Evolutionary conservation across 108 stramenopile genomes (phyloP).

Genomic region (Seminavis robusta): DNA sequence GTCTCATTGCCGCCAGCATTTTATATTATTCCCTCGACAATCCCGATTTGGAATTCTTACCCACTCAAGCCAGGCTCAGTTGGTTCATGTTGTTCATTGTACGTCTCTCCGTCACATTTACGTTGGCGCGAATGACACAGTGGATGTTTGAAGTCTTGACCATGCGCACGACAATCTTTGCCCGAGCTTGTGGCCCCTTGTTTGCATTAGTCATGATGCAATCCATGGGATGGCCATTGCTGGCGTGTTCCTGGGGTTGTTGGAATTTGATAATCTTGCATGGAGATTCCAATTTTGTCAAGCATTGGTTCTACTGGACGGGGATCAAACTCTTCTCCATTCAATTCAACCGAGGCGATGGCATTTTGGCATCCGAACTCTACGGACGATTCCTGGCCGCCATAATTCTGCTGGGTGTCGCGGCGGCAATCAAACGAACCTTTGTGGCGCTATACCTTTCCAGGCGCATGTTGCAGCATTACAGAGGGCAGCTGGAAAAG

Average conservation of each 20-base stretch:
- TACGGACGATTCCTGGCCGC: constrained; percentile 50
- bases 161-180: too few species aligned
- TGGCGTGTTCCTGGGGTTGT: constrained; percentile 49
- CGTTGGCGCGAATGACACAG: constrained; percentile 44
- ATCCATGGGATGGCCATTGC: constrained; percentile 73
- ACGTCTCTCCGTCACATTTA: constrained; percentile 50
- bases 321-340: constrained; percentile 41
- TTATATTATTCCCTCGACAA: constrained; percentile 54
- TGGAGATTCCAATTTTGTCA: constrained; percentile 18
- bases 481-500: constrained; percentile 38
- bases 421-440: constrained; percentile 54
- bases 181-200: too few species aligned
- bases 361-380: constrained; percentile 37
- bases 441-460: constrained; percentile 51
- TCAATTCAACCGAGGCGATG: constrained; percentile 38
- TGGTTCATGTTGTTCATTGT: constrained; percentile 66
- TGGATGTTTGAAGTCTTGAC: too few species aligned
- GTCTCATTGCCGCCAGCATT: constrained; percentile 8
- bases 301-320: constrained; percentile 58
- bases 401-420: constrained; percentile 51
- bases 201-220: too few species aligned
- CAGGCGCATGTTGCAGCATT: constrained; percentile 32
- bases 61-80: constrained; percentile 38
- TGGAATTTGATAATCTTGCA: constrained; percentile 55
- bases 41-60: constrained; percentile 51